Evolutionary conservation across 768 basidiomycete species (phyloP).

Genomic region (Psilocybe azurescens): DNA sequence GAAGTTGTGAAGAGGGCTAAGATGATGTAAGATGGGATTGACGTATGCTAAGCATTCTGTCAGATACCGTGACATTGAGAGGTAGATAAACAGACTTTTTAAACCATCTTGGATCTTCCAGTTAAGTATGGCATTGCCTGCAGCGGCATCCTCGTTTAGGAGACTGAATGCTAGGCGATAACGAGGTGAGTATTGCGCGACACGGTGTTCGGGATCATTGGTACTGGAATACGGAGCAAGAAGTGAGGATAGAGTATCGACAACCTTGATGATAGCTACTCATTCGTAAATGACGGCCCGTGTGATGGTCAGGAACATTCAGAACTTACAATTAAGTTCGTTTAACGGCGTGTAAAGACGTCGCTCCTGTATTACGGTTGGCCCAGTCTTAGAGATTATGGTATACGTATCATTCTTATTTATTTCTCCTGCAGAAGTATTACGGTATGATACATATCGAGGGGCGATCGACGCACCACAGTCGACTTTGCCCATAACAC

Average conservation of each 20-base stretch:
- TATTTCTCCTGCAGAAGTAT: constrained; percentile 3
- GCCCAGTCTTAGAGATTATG: constrained; percentile 6
- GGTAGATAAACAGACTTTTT: constrained; percentile 52
- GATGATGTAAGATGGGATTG: constrained; percentile 61
- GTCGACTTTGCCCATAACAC: constrained; percentile 28
- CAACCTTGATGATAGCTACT: constrained; percentile 29
- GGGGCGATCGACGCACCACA: constrained; percentile 39
- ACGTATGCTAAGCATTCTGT: constrained; percentile 60
- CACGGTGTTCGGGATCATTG: constrained; percentile 46
- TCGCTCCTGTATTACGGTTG: constrained; percentile 28
- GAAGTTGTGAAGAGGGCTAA: constrained; percentile 82
- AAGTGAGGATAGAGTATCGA: constrained; percentile 38
- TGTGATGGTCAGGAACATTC: background rate
- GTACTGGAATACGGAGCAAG: constrained; percentile 48
- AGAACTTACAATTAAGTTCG: constrained; percentile 24
- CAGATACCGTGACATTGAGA: background rate
- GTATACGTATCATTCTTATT: constrained; percentile 14
- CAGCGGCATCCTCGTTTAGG: constrained; percentile 86
- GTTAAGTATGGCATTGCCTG: constrained; percentile 57
- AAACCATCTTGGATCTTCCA: constrained; percentile 82
- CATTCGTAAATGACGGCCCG: background rate
- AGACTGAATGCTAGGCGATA: constrained; percentile 93
- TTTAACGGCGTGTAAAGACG: constrained; percentile 35
- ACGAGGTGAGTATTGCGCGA: constrained; percentile 78
- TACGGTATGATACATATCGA: background rate